Evolutionary conservation across 805 yeast genomes (phyloP).

Genomic region (Zygotorulaspora danielsina): DNA sequence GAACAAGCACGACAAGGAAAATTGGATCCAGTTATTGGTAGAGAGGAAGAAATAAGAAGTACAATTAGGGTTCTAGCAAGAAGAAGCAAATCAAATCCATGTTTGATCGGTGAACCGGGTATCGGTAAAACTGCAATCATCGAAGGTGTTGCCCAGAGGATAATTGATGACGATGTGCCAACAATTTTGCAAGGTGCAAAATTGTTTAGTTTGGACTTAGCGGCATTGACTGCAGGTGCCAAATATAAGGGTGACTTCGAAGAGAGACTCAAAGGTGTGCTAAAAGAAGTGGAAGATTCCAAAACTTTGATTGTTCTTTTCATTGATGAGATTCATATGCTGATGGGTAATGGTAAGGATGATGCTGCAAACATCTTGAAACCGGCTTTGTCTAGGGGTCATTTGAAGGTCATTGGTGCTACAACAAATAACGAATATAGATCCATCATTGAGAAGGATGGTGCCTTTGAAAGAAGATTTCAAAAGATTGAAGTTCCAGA

Average conservation of each 20-base stretch:
- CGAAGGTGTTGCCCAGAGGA: constrained; percentile 97
- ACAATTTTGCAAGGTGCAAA: constrained; percentile 74
- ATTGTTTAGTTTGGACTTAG: constrained; percentile 84
- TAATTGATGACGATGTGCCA: constrained; percentile 93
- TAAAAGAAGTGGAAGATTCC: constrained; percentile 87
- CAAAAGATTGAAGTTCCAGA: constrained; percentile 95
- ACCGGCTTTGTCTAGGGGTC: constrained; percentile 96
- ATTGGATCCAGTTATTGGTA: constrained; percentile 96
- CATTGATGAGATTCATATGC: constrained; percentile 97
- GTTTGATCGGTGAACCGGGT: constrained; percentile 98
- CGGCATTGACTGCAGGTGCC: constrained; percentile 97
- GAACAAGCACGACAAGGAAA: constrained; percentile 91
- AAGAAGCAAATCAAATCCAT: constrained; percentile 94
- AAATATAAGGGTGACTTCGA: constrained; percentile 98
- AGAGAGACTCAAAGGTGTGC: constrained; percentile 94
- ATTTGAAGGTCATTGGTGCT: constrained; percentile 96
- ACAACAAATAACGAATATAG: constrained; percentile 94
- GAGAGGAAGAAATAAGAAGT: constrained; percentile 96
- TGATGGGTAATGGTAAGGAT: constrained; percentile 98
- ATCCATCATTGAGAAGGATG: constrained; percentile 89
- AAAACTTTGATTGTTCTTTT: constrained; percentile 82
- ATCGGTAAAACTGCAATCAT: constrained; percentile 98
- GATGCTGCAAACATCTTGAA: constrained; percentile 96
- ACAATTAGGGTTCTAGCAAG: constrained; percentile 94
- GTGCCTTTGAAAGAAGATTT: constrained; percentile 98